Evolutionary conservation across 768 basidiomycete genomes (phyloP).

Genomic region (Russula dissimulans): DNA sequence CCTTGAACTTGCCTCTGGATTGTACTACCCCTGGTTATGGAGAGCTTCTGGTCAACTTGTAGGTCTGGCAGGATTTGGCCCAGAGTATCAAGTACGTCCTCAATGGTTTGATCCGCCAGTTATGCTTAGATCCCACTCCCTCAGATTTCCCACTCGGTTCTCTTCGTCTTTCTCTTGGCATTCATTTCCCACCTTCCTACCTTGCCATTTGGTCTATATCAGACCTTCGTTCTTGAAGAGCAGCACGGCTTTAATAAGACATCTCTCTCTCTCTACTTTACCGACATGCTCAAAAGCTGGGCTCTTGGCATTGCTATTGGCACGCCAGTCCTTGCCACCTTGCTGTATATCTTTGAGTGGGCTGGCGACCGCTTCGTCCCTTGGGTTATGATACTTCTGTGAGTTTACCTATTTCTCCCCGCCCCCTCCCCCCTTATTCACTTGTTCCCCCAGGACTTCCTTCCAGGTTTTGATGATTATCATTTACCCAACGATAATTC

Average conservation of each 20-base stretch:
- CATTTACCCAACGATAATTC: constrained; percentile 78
- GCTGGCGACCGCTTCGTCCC: constrained; percentile 89
- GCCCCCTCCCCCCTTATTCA: not conserved
- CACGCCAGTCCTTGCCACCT: constrained; percentile 75
- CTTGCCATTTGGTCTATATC: constrained; percentile 72
- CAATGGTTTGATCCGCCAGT: not conserved
- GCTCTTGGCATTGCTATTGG: constrained; percentile 61
- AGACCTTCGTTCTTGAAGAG: constrained; percentile 90
- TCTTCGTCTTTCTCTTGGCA: constrained; percentile 61
- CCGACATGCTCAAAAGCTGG: constrained; percentile 78
- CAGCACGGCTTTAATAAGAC: constrained; percentile 98
- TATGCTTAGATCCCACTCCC: not conserved
- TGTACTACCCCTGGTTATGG: constrained; percentile 78
- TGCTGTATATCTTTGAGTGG: constrained; percentile 87
- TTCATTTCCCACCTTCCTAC: constrained; percentile 56
- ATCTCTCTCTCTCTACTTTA: constrained; percentile 61
- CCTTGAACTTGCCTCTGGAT: constrained; percentile 58
- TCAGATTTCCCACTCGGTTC: constrained; percentile 78
- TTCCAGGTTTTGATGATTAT: constrained; percentile 83
- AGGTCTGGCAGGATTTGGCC: constrained; percentile 48
- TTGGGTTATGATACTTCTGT: constrained; percentile 92
- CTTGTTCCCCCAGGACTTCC: constrained; percentile 40
- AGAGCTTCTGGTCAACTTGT: constrained; percentile 44
- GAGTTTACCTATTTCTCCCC: constrained; percentile 24
- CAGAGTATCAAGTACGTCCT: constrained; percentile 59